phyloP scores from a whole-genome alignment of 1,139 yeast genomes.

The Pichia sp. region DNA sequence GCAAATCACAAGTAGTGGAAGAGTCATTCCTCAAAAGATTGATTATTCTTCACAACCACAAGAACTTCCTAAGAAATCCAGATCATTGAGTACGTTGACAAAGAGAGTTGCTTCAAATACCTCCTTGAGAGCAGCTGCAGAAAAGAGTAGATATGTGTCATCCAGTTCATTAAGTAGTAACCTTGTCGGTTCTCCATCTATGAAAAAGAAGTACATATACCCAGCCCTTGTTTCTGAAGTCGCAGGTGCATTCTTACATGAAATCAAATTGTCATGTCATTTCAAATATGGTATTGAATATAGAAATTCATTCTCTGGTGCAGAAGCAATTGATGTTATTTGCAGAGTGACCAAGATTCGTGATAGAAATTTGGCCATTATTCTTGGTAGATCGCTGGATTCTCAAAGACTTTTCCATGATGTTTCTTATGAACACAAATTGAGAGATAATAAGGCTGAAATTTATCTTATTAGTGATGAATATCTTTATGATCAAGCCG shows the following conservation, averaged over 20 bases:
- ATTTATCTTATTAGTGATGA: constrained; percentile 82
- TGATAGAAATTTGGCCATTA: constrained; percentile 84
- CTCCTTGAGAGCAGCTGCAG: constrained; percentile 29
- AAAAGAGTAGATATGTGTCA: constrained; percentile 26
- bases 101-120: constrained; percentile 31
- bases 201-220: constrained; percentile 66
- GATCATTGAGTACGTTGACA: constrained; percentile 33
- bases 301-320: constrained; percentile 93
- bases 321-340: constrained; percentile 88
- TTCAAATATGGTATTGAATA: constrained; percentile 94
- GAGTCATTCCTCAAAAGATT: constrained; percentile 42
- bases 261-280: constrained; percentile 70
- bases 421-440: constrained; percentile 90
- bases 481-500: constrained; percentile 25
- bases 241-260: constrained; percentile 73
- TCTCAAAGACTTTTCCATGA: constrained; percentile 95
- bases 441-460: constrained; percentile 85
- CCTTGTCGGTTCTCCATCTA: constrained; percentile 43
- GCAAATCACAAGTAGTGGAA: constrained; percentile 36
- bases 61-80: constrained; percentile 29
- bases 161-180: constrained; percentile 31
- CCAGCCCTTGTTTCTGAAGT: constrained; percentile 90
- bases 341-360: constrained; percentile 84
- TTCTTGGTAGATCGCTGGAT: constrained; percentile 89
- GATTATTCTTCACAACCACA: constrained; percentile 27